A percentile compares a stretch with the other conserved stretches of the same genome.
These are phyloP conservation scores for Clitopilus passeckerianus DNA, from an alignment of 768 basidiomycete genomes.

Conservation along the genomic window DNA sequence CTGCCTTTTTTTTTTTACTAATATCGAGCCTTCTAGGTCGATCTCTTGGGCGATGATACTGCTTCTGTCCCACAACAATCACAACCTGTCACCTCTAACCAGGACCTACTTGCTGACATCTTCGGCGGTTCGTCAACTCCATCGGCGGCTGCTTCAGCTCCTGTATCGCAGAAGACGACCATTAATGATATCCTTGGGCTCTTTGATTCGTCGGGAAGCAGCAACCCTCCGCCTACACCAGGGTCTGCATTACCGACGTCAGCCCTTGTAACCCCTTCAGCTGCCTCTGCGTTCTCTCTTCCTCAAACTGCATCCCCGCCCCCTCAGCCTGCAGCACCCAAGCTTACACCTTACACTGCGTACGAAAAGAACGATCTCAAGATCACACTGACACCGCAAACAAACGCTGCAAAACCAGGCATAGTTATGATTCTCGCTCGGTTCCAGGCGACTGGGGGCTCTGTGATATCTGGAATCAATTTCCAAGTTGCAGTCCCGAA, in stretches of 20 bases:
- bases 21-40: conserved; percentile 30
- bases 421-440: conserved; percentile 86
- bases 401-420: conserved; percentile 75
- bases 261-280: conserved; percentile 13
- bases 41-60: conserved; percentile 82
- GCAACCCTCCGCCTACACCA: conserved; percentile 12
- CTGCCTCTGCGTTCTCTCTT: conserved; percentile 30
- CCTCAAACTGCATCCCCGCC: conserved; percentile 31
- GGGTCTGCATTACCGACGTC: conserved; percentile 4
- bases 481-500: conserved; percentile 99
- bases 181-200: conserved; percentile 91
- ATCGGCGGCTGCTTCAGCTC: conserved; percentile 26
- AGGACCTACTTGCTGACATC: conserved; percentile 89
- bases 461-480: conserved; percentile 58
- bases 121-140: conserved; percentile 56
- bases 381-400: conserved; percentile 87
- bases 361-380: conserved; percentile 91
- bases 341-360: conserved; percentile 71
- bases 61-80: conserved; percentile 33
- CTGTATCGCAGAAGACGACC: conserved; percentile 49
- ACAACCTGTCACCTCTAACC: conserved; percentile 46
- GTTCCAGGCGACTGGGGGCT: conserved; percentile 66
- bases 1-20: background rate
- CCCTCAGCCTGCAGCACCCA: conserved; percentile 35
- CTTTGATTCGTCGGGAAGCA: conserved; percentile 48